Conservation (phyloP, 768 basidiomycete genomes). For the Tylopilus intermedius region DNA sequence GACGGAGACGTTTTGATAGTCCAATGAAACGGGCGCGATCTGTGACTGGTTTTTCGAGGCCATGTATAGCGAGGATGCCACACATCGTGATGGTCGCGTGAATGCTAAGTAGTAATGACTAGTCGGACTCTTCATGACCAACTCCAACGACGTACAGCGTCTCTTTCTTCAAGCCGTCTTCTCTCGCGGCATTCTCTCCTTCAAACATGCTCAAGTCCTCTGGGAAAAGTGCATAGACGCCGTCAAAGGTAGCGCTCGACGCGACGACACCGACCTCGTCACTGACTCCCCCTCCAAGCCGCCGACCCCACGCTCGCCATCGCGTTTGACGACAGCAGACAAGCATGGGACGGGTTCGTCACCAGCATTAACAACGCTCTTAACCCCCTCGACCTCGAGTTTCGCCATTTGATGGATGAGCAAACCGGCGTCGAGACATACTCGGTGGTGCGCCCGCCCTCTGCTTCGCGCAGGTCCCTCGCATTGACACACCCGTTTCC, state of each 20-base stretch:
- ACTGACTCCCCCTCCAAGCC: constrained; percentile 33
- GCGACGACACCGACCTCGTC: background rate
- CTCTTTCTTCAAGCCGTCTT: constrained; percentile 78
- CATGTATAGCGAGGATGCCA: constrained; percentile 85
- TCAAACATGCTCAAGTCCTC: constrained; percentile 55
- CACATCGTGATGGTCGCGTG: constrained; percentile 55
- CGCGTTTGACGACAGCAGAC: constrained; percentile 35
- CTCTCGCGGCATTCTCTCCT: constrained; percentile 65
- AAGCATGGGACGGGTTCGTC: constrained; percentile 60
- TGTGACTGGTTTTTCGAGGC: constrained; percentile 61
- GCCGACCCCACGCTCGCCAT: constrained; percentile 50
- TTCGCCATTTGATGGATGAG: constrained; percentile 62
- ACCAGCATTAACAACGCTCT: constrained; percentile 55
- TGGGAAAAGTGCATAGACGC: constrained; percentile 65
- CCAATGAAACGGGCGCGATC: constrained; percentile 76
- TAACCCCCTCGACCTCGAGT: constrained; percentile 68
- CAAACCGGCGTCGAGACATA: constrained; percentile 58
- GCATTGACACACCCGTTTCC: background rate
- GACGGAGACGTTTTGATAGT: constrained; percentile 83
- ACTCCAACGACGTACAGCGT: constrained; percentile 60
- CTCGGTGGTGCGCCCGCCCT: constrained; percentile 50
- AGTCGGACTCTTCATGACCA: constrained; percentile 26
- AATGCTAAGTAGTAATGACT: too few species aligned
- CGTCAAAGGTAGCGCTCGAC: constrained; percentile 50
- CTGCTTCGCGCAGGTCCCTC: background rate